phyloP scores from a whole-genome alignment of 257 asterid genomes.

The Nicotiana sylvestris region DNA sequence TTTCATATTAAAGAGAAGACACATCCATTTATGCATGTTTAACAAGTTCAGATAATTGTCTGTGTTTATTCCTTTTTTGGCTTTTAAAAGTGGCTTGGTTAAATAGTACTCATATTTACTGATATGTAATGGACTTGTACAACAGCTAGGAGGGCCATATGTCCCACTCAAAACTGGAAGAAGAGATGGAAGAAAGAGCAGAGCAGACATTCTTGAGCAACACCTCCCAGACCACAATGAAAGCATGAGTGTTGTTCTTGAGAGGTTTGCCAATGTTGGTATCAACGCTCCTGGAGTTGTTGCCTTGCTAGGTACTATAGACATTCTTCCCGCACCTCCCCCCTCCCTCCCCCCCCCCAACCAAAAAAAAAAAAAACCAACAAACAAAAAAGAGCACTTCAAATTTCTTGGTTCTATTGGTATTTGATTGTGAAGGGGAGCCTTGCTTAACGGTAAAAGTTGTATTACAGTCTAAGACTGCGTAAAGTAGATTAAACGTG shows the following conservation, averaged over 20 bases:
- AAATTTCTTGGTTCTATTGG: background rate
- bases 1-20: background rate
- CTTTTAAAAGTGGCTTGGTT: background rate
- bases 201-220: conserved; percentile 73
- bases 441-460: background rate
- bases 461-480: too few species aligned
- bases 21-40: background rate
- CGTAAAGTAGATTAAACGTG: too few species aligned
- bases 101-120: background rate
- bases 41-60: background rate
- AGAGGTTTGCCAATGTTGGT: conserved; percentile 67
- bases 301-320: conserved; percentile 69
- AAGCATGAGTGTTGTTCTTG: conserved; percentile 77
- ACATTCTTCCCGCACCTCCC: background rate
- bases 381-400: background rate
- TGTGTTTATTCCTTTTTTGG: background rate
- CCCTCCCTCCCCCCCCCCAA: background rate
- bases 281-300: conserved; percentile 79
- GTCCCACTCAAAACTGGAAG: conserved; percentile 88
- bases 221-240: conserved; percentile 94
- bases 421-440: background rate
- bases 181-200: conserved; percentile 89
- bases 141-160: conserved; percentile 85
- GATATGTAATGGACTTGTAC: background rate
- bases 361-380: background rate